Base-by-base conservation (phyloP, 1,139 yeast species). In the Geotrichum carabidarum region DNA sequence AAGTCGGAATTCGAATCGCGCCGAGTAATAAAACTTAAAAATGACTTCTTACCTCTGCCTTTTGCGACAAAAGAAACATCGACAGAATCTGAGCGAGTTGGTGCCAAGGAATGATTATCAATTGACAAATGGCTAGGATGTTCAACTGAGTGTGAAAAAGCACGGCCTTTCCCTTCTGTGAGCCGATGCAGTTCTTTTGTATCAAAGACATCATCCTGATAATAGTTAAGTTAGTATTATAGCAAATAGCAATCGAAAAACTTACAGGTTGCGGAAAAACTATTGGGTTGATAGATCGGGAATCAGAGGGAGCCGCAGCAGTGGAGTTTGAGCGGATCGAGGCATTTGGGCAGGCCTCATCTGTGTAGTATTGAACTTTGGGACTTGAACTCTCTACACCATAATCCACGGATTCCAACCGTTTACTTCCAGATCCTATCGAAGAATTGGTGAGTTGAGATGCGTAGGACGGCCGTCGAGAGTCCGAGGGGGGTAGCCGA, bases 1-100 rank as follows among this genome's bases (percentile, higher is more conserved):
- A 59, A 51, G 32, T 61, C 67, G 1, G 60, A 57, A n/a, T 59
- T 53, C 8, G 64, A 62, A 27, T 65, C 68, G 6, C 67, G 58
- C 12, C 67, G 57, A 17, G 59, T 58, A 7, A 63, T 60, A 45
- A 63, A 62, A 22, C 63, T 65, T 8, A 65, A 48, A 36, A 65
- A 60, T 2, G 67, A 61, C 48, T 58, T 57, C 45, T 55, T 55
- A n/a, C 59, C 31, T 46, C 52, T 48, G 37, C 49, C 38, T 43
- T 31, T 40, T n/a, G 56, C 60, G 1, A 58, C 52, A 8, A 56
- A 40, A 2, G 61, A 54, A 2, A 64, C 60, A 11, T 64, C 63
- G 8, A 62, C 53, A 8, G 64, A 62, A 6, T 58, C 66, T 0
- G 65, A 57, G 9, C 65, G 51, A 37, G 27, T 56, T 56, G 18